Conservation (phyloP, 495 filamentous ascomycete genomes). For the Tuber umbilicatum region DNA sequence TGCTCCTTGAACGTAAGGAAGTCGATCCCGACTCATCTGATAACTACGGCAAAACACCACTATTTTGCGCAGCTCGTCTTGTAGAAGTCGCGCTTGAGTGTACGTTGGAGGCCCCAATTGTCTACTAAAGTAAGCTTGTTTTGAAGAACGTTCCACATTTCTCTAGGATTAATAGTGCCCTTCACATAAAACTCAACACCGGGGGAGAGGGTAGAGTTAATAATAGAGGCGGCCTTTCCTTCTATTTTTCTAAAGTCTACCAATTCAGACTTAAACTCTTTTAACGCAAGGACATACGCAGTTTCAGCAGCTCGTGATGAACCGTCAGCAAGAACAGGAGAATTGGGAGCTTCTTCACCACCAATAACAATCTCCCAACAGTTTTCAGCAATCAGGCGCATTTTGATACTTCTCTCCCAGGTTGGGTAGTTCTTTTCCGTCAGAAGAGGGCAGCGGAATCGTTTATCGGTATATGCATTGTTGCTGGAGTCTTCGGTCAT, state of each 20-base stretch:
- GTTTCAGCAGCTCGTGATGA: neutral
- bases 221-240: neutral
- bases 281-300: neutral
- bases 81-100: neutral
- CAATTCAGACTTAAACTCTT: neutral
- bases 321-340: neutral
- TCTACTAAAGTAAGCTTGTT: neutral
- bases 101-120: neutral
- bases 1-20: no score
- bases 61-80: neutral
- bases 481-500: no score
- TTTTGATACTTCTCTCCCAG: neutral
- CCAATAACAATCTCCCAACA: neutral
- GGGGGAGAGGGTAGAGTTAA: neutral
- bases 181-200: no score
- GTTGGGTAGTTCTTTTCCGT: neutral
- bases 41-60: no score
- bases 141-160: neutral
- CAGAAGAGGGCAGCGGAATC: neutral
- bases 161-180: no score
- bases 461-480: neutral
- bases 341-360: neutral
- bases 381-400: neutral
- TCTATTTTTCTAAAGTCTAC: neutral
- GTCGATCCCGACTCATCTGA: no score